A percentile compares a stretch with the other conserved stretches of the same genome.
phyloP scores from a whole-genome alignment of 78 protist genomes.

The Bodo saltans region DNA sequence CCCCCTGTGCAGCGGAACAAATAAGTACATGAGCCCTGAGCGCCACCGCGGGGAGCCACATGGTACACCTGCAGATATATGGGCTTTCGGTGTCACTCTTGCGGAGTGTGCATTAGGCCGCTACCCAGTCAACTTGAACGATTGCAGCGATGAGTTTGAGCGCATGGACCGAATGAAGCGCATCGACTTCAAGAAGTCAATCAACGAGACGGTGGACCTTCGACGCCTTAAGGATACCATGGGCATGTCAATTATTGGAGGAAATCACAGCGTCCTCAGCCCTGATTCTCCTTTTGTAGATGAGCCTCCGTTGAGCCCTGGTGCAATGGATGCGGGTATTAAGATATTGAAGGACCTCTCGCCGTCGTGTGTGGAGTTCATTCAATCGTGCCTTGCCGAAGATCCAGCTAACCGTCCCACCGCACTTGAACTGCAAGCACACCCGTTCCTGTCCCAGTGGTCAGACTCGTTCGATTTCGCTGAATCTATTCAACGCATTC shows the following conservation, averaged over 20 bases:
- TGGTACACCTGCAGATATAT: constrained; percentile 22
- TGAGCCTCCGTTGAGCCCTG: too few relatives aligned
- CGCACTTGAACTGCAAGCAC: neutral
- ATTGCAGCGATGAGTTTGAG: neutral
- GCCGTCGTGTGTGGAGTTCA: neutral
- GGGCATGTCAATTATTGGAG: too few relatives aligned
- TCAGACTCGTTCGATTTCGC: neutral
- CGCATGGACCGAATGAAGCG: neutral
- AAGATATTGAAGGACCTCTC: neutral
- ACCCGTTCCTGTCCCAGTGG: neutral
- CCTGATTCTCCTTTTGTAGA: too few relatives aligned
- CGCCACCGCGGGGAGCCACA: neutral
- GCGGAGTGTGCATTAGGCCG: constrained; percentile 41
- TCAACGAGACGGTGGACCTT: too few relatives aligned
- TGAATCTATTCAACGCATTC: too few relatives aligned
- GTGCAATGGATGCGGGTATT: neutral
- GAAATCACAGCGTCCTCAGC: too few relatives aligned
- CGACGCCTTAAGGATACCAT: too few relatives aligned
- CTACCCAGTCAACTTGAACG: constrained; percentile 8
- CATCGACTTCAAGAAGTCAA: too few relatives aligned
- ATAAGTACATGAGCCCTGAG: constrained; percentile 41
- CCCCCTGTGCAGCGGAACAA: constrained; percentile 10
- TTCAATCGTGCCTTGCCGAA: neutral
- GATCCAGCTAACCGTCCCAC: neutral
- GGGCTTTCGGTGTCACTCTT: constrained; percentile 32